Base-by-base conservation (phyloP, 2,329 filamentous ascomycete genomes). In the Clonostachys solani region DNA sequence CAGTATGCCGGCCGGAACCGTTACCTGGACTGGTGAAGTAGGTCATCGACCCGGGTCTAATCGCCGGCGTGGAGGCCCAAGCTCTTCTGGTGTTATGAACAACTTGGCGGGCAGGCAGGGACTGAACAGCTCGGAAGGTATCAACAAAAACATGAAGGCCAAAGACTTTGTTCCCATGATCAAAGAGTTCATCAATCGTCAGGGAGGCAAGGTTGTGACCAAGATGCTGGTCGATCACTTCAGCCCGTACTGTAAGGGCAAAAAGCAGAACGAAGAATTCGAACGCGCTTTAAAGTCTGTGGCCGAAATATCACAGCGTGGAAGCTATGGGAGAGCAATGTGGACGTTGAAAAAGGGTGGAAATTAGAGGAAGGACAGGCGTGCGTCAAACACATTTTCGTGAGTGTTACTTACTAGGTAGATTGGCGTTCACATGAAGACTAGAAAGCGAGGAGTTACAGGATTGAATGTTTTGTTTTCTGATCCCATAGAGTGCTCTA, bases 161-260 rank as follows among this genome's bases (percentile, higher is more conserved):
- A 80, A 76, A 49, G 84, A 89, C 49, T 89, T 89, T 56, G 74
- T 82, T 54, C 74, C 73, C 43, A 74, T 88, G 73, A 95, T 96
- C 48, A 83, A 85, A 37, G 80, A 86, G 40, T 97, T 91, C 56
- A 84, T 97, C 53, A 75, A 78, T 41, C 76, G 81, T 19, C 90
- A 95, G 47, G 87, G 88, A 10, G 91, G 91, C 5, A 78, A 81
- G 34, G 89, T 88, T 6, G 84, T 89, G 6, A 92, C 87, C 40
- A 90, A 95, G 69, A 85, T 90, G 74, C 68, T 96, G 41, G 87
- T 96, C 19, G 88, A 95, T 58, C 90, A 96, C 59, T 97, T 96
- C 65, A 89, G 92, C 64, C 81, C 81, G 13, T 87, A 84, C 58
- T 95, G 90, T 60, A 65, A 66, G 1, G 62, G 62, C 3, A 80